Conservation (phyloP, 768 basidiomycete genomes). For the Termitomyces sp. region DNA sequence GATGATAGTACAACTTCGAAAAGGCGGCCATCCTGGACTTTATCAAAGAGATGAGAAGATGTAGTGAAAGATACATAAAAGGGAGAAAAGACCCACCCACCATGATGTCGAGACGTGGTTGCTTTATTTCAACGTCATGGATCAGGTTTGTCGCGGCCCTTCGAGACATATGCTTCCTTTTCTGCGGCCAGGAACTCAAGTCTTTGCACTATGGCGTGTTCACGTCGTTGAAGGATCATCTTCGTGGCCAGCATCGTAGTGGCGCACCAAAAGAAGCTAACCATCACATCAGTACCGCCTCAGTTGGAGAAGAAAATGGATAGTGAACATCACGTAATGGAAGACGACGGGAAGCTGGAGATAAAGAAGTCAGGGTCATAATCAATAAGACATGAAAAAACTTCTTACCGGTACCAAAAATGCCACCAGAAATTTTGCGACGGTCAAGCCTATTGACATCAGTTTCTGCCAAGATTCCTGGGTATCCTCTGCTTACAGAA, state of each 20-base stretch:
- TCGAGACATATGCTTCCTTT: not conserved
- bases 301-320: not conserved
- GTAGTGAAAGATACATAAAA: not conserved
- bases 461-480: not conserved
- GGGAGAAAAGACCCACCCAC: not conserved
- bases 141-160: not conserved
- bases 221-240: slow-evolving; percentile 27
- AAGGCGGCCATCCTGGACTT: not conserved
- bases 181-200: not conserved
- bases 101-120: too few species aligned
- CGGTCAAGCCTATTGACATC: not conserved
- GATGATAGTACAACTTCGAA: not conserved
- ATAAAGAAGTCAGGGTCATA: not conserved
- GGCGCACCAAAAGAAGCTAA: slow-evolving; percentile 30
- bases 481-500: slow-evolving; percentile 2
- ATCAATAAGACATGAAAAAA: not conserved
- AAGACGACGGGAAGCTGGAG: slow-evolving; percentile 2
- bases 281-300: not conserved
- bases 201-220: slow-evolving; percentile 2
- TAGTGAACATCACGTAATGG: slow-evolving; percentile 3
- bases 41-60: not conserved
- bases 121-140: not conserved
- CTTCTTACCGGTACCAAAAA: slow-evolving; percentile 3
- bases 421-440: not conserved
- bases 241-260: slow-evolving; percentile 25